Evolutionary conservation across 768 basidiomycete species (phyloP).

Genomic region (Naganishia randhawae): DNA sequence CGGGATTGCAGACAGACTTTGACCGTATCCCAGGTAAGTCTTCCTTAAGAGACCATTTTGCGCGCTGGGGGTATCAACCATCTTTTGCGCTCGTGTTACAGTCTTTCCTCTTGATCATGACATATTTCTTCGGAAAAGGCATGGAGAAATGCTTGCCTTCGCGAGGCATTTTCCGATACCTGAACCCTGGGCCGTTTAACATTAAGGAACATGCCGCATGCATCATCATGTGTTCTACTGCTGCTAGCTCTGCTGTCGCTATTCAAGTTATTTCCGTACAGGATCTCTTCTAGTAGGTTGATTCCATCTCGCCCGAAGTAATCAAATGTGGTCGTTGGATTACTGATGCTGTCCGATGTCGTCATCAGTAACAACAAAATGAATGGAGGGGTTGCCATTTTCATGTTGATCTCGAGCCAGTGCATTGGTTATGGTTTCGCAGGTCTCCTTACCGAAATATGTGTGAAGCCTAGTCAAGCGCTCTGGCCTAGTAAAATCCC

Average conservation of each 20-base stretch:
- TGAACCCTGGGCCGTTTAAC: conserved; percentile 47
- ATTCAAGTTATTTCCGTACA: conserved; percentile 51
- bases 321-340: conserved; percentile 18
- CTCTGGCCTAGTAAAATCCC: conserved; percentile 43
- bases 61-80: neutral
- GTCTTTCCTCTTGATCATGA: conserved; percentile 47
- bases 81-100: conserved; percentile 34
- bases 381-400: conserved; percentile 46
- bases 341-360: conserved; percentile 30
- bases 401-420: conserved; percentile 44
- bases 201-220: conserved; percentile 45
- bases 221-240: conserved; percentile 48
- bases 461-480: conserved; percentile 32
- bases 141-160: conserved; percentile 29
- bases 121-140: conserved; percentile 40
- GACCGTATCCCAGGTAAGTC: conserved; percentile 1
- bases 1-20: conserved; percentile 1
- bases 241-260: conserved; percentile 47
- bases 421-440: conserved; percentile 44
- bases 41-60: neutral
- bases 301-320: conserved; percentile 10
- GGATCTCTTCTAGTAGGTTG: conserved; percentile 32
- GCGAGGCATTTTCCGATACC: conserved; percentile 39
- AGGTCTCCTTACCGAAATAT: conserved; percentile 35
- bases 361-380: conserved; percentile 39